phyloP scores from a whole-genome alignment of 2,329 filamentous ascomycete species.

The Lachnellula willkommii region DNA sequence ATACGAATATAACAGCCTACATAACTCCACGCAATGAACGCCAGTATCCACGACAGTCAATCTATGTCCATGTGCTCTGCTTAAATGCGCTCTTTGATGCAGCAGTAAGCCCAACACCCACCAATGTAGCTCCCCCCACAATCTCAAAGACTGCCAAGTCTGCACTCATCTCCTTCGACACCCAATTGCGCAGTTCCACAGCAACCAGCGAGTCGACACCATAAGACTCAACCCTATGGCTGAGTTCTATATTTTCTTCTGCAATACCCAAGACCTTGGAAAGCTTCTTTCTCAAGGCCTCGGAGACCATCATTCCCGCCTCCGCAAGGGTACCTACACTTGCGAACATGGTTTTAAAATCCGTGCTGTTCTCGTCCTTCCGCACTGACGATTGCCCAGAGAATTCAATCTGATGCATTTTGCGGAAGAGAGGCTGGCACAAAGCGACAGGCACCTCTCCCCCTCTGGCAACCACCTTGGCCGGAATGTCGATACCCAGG shows the following conservation, averaged over 20 bases:
- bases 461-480: neutral
- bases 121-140: neutral
- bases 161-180: conserved; percentile 37
- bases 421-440: neutral
- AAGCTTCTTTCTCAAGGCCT: conserved; percentile 10
- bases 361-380: neutral
- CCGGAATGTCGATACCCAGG: neutral
- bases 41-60: neutral
- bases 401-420: neutral
- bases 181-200: conserved; percentile 46
- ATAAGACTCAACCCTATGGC: conserved; percentile 33
- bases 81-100: neutral
- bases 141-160: conserved; percentile 29
- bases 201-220: conserved; percentile 50
- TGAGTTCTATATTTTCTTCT: conserved; percentile 21
- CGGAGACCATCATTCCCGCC: neutral
- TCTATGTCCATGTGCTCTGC: neutral
- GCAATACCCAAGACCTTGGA: conserved; percentile 24
- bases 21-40: too few species aligned
- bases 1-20: too few species aligned
- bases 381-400: neutral
- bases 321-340: neutral
- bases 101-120: neutral
- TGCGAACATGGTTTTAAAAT: neutral
- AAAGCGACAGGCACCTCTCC: neutral